These are phyloP conservation scores for Colletotrichum cereale DNA, from an alignment of 2,329 filamentous ascomycete genomes.

Conservation along the genomic window DNA sequence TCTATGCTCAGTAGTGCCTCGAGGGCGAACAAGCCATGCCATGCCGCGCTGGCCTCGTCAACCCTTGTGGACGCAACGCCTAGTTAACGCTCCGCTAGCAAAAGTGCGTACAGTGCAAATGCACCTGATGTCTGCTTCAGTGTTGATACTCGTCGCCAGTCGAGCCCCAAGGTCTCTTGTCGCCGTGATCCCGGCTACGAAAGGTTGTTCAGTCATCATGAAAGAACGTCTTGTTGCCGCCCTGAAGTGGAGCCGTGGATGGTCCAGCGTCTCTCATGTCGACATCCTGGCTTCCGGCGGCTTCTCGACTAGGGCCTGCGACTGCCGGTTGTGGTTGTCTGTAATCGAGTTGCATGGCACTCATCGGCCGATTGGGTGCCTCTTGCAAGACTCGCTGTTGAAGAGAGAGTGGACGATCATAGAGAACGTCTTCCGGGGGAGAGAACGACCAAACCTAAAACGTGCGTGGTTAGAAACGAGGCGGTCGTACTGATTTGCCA, in stretches of 20 bases:
- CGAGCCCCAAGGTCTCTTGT: background rate
- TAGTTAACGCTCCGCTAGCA: conserved; percentile 8
- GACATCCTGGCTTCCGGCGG: conserved; percentile 59
- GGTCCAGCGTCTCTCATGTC: conserved; percentile 69
- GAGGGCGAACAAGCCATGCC: background rate
- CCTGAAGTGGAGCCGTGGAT: conserved; percentile 65
- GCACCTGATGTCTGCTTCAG: background rate
- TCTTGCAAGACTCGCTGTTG: conserved; percentile 60
- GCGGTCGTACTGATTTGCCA: background rate
- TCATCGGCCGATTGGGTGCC: conserved; percentile 62
- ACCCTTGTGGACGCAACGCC: background rate
- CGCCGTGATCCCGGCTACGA: background rate
- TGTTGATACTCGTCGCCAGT: background rate
- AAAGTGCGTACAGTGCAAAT: background rate
- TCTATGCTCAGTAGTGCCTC: conserved; percentile 20
- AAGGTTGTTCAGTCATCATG: conserved; percentile 55
- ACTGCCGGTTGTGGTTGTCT: conserved; percentile 50
- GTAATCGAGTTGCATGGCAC: conserved; percentile 62
- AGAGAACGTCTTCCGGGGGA: conserved; percentile 78
- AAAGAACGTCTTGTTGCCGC: conserved; percentile 63
- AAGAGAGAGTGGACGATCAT: conserved; percentile 65
- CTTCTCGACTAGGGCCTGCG: conserved; percentile 50
- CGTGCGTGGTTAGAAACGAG: conserved; percentile 46
- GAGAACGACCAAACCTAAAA: conserved; percentile 93
- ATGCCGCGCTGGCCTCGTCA: conserved; percentile 5